phyloP scores from a whole-genome alignment of 176 grass and related monocot species.

The Eremochloa ophiuroides region DNA sequence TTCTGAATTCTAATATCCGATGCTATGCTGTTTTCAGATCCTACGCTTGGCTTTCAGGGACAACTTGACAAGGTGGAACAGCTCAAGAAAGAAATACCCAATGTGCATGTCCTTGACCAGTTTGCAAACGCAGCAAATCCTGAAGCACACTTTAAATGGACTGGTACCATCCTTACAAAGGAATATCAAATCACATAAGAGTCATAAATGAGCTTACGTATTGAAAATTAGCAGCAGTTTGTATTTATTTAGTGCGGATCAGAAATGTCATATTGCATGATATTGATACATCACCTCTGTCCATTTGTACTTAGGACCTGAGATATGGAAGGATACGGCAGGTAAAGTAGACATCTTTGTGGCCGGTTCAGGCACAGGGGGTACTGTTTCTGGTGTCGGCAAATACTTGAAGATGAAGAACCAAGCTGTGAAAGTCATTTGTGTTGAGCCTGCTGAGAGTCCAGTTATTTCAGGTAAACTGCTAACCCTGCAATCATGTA shows the following conservation, averaged over 20 bases:
- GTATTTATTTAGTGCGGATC: no score
- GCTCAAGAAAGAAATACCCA: conserved; percentile 53
- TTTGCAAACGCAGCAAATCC: conserved; percentile 56
- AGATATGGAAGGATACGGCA: conserved; percentile 79
- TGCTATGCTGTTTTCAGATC: conserved; percentile 46
- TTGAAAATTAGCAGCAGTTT: not conserved
- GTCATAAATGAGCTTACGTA: not conserved
- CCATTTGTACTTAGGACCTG: conserved; percentile 39
- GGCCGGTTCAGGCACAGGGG: conserved; percentile 59
- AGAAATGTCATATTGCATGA: not conserved
- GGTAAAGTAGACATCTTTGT: conserved; percentile 60
- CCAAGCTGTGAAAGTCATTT: conserved; percentile 59
- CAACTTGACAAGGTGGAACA: conserved; percentile 42
- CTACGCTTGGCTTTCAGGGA: conserved; percentile 51
- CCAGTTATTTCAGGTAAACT: conserved; percentile 59
- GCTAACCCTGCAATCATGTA: not conserved
- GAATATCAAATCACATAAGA: not conserved
- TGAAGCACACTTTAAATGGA: conserved; percentile 68
- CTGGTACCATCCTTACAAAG: conserved; percentile 40
- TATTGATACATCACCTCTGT: not conserved
- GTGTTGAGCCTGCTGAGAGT: conserved; percentile 81
- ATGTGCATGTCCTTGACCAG: conserved; percentile 66
- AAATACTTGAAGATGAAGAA: conserved; percentile 85
- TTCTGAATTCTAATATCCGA: not conserved
- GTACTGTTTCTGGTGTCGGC: conserved; percentile 54